Percentiles rank a stretch among this genome's conserved stretches.
These are phyloP conservation scores for Punctularia strigosozonata DNA, from an alignment of 768 basidiomycete genomes.

Conservation along the genomic window DNA sequence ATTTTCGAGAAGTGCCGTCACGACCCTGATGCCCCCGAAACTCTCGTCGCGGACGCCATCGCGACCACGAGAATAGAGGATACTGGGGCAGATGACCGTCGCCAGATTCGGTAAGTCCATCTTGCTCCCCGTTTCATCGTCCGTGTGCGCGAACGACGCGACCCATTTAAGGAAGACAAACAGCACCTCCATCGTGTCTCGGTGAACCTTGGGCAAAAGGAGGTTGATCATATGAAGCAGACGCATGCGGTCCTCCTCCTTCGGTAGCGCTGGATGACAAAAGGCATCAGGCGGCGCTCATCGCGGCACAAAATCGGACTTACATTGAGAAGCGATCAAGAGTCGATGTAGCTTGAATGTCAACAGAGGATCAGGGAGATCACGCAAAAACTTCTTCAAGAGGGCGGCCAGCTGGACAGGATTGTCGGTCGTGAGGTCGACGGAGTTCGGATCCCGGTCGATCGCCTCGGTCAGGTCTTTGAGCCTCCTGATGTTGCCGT, in stretches of 20 bases:
- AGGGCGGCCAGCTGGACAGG: constrained; percentile 95
- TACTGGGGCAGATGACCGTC: constrained; percentile 96
- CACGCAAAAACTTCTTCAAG: constrained; percentile 93
- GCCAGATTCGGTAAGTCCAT: constrained; percentile 97
- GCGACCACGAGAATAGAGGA: constrained; percentile 78
- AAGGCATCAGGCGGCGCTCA: constrained; percentile 7
- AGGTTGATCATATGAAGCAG: constrained; percentile 79
- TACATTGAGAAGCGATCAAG: constrained; percentile 81
- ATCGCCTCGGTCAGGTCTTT: constrained; percentile 87
- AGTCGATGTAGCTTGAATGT: constrained; percentile 89
- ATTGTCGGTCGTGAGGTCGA: constrained; percentile 90
- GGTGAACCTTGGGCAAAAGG: constrained; percentile 83
- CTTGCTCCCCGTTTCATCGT: constrained; percentile 93
- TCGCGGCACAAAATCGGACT: constrained; percentile 19
- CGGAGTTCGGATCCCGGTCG: constrained; percentile 86
- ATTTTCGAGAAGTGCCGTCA: constrained; percentile 77
- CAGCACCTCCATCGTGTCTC: constrained; percentile 95
- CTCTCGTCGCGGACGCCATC: constrained; percentile 90
- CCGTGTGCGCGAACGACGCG: constrained; percentile 95
- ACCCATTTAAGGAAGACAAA: constrained; percentile 99
- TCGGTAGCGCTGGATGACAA: constrained; percentile 44
- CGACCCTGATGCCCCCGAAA: constrained; percentile 75
- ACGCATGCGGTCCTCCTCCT: constrained; percentile 67
- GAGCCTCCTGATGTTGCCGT: constrained; percentile 90
- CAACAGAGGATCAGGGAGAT: constrained; percentile 91